Percentiles rank a stretch among this genome's conserved stretches.
Evolutionary conservation across 176 grass and related monocot species (phyloP).

Genomic region (Musa schizocarpa): DNA sequence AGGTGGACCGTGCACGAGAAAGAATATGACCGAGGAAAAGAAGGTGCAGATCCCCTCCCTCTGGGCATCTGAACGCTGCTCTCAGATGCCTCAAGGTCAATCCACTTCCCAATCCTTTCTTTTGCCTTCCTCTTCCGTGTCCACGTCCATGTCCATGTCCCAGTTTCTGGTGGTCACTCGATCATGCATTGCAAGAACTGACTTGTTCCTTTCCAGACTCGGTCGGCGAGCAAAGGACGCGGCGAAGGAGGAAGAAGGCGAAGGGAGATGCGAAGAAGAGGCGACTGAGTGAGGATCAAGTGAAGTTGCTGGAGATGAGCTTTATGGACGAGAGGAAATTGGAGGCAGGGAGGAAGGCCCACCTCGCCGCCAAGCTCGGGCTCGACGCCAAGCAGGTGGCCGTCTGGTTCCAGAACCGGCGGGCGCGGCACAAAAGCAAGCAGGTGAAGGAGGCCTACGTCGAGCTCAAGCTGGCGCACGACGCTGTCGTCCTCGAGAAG

Average conservation of each 20-base stretch:
- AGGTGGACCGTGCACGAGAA: background rate
- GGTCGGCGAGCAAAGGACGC: conserved; percentile 30
- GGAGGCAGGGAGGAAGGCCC: conserved; percentile 65
- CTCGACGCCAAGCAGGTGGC: conserved; percentile 89
- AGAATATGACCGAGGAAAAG: background rate
- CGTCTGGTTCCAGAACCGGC: conserved; percentile 95
- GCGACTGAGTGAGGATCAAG: conserved; percentile 62
- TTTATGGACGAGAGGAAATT: conserved; percentile 69
- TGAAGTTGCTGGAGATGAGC: conserved; percentile 56
- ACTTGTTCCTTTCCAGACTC: background rate
- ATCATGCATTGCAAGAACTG: too few relatives aligned
- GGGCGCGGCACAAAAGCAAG: conserved; percentile 89
- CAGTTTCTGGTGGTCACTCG: too few relatives aligned
- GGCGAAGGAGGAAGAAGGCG: conserved; percentile 45
- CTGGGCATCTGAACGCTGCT: background rate
- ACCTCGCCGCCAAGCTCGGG: conserved; percentile 61
- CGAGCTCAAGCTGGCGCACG: conserved; percentile 74
- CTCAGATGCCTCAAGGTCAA: background rate
- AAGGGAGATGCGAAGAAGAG: conserved; percentile 45
- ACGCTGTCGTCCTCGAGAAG: conserved; percentile 60
- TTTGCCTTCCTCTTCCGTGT: background rate
- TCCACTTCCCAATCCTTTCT: background rate
- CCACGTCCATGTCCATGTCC: background rate
- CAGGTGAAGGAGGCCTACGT: conserved; percentile 77
- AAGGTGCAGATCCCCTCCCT: background rate